Conservation (phyloP, 2,329 filamentous ascomycete species). For the Penicillium janthinellum region DNA sequence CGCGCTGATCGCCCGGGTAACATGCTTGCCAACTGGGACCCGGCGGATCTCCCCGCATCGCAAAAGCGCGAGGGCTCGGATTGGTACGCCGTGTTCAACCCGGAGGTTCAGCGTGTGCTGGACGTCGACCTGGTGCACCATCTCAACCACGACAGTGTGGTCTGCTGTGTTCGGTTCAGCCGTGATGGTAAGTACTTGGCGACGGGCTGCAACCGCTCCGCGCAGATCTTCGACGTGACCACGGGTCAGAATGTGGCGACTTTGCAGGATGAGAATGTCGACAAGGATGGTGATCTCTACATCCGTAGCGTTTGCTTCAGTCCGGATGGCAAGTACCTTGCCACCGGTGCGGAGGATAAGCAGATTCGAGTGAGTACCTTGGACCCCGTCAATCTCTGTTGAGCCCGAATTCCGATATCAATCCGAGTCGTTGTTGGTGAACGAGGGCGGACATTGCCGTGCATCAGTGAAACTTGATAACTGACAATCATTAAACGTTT, state of each 20-base stretch:
- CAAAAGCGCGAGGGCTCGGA: conserved; percentile 87
- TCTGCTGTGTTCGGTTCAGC: conserved; percentile 97
- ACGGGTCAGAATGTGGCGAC: conserved; percentile 86
- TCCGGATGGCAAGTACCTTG: conserved; percentile 88
- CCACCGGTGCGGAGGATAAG: conserved; percentile 96
- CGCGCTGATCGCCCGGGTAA: conserved; percentile 59
- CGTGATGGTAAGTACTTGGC: conserved; percentile 93
- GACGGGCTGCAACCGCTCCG: conserved; percentile 96
- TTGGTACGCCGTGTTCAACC: conserved; percentile 98
- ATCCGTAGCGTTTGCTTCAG: conserved; percentile 99
- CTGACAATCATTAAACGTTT: conserved; percentile 11
- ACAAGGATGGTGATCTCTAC: conserved; percentile 89
- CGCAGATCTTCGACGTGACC: conserved; percentile 96
- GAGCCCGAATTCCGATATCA: background rate
- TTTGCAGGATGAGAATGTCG: conserved; percentile 83
- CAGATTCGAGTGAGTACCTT: conserved; percentile 74
- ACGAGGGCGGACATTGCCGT: background rate
- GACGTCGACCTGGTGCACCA: conserved; percentile 96
- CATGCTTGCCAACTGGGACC: conserved; percentile 81
- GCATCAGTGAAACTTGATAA: background rate
- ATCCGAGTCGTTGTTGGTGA: background rate
- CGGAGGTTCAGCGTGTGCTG: conserved; percentile 80
- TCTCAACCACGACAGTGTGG: conserved; percentile 89
- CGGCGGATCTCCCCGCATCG: conserved; percentile 79
- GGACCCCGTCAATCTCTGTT: background rate